Evolutionary conservation across 2,329 filamentous ascomycete genomes (phyloP), one percentile per base, ranked within the genome.

Genomic region (Botrytis medusae): DNA sequence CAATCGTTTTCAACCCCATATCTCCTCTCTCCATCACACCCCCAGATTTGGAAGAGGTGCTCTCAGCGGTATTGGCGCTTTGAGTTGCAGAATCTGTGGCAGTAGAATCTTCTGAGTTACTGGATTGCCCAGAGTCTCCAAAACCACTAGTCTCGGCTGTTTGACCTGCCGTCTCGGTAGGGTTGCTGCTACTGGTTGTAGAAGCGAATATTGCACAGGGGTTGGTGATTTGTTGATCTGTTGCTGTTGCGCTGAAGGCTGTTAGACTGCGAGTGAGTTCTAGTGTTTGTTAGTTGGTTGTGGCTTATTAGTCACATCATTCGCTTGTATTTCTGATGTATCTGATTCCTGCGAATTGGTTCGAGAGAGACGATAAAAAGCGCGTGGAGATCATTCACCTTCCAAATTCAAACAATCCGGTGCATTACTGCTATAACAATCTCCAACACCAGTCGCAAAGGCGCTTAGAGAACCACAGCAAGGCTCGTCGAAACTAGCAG

Each of bases 191-290:
- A 12, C 46, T 32, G 1, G 61, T 57, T 18, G 46, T 14, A 32
- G 62, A 59, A 9, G 71, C 62, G 29, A 60, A 72, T 60, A 29
- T n/a, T 16, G 62, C 71, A 25, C 71, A 72, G 20, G 71, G 71
- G 29, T 72, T 57, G 71, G 62, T 72, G 32, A 60, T 32, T 18
- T 57, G 32, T 16, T 32, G 16, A 22, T 68, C 62, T 18, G 62
- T 68, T 20, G 71, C 71, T 22, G 62, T 72, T 9, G 62, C 71
- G 32, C 69, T 63, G 60, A 71, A 65, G 4, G 46, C 59, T 16
- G 60, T 71, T 32, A 71, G 22, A 62, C 62, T 68, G 34, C 37
- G 20, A 1, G 71, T 68, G 6, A 72, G 71, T 37, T 63, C 71
- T 72, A 32, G 5, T 32, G 7, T 40, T 40, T 7, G 22, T 61